A percentile compares a stretch with the other conserved stretches of the same genome.
Evolutionary conservation across 2,329 filamentous ascomycete genomes (phyloP).

Genomic region (Metarhizium guizhouense): DNA sequence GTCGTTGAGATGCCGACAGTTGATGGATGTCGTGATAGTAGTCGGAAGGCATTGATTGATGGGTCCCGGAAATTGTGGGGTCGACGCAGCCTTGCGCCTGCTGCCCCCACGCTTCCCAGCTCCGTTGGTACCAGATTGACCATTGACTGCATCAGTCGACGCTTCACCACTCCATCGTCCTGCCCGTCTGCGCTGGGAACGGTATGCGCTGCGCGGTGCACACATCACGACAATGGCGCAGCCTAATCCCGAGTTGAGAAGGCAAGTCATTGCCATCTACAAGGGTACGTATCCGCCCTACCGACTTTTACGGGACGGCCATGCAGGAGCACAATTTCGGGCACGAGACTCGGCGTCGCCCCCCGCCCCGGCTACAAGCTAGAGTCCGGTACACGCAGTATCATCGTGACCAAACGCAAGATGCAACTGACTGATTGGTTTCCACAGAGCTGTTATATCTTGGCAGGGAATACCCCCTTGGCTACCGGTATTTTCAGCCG

Average conservation of each 20-base stretch:
- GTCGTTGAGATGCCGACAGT: no score
- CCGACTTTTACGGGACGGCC: background rate
- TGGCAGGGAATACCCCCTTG: slow-evolving; percentile 78
- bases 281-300: slow-evolving; percentile 52
- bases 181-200: background rate
- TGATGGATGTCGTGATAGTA: no score
- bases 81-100: no score
- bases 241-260: slow-evolving; percentile 51
- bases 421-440: background rate
- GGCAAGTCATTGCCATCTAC: slow-evolving; percentile 77
- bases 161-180: background rate
- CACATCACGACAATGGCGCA: slow-evolving; percentile 13
- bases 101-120: no score
- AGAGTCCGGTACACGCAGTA: background rate
- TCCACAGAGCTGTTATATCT: slow-evolving; percentile 74
- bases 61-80: background rate
- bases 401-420: background rate
- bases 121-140: no score
- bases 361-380: background rate
- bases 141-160: no score
- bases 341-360: no score
- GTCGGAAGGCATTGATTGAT: no score
- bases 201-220: background rate
- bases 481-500: slow-evolving; percentile 70
- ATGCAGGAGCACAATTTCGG: no score